phyloP scores from a whole-genome alignment of 345 rosid genomes.

The Pistacia atlantica region DNA sequence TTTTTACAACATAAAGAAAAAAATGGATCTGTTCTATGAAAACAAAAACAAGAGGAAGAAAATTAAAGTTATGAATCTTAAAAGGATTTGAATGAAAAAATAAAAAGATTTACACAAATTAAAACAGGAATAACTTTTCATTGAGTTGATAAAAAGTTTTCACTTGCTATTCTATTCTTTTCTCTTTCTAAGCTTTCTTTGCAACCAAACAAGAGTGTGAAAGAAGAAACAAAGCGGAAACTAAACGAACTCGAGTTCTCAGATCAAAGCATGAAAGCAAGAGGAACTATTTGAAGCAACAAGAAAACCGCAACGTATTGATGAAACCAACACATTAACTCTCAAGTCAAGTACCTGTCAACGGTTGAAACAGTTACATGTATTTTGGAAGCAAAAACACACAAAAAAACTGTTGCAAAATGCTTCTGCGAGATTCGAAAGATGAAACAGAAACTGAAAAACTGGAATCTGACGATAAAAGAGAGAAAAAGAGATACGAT shows the following conservation, averaged over 20 bases:
- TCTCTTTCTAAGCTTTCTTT: slow-evolving; percentile 21
- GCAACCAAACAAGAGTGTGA: slow-evolving; percentile 20
- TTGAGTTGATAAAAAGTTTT: slow-evolving; percentile 4
- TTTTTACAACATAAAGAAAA: background rate
- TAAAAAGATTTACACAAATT: background rate
- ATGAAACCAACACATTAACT: slow-evolving; percentile 13
- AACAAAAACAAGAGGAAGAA: background rate
- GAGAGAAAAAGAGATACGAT: background rate
- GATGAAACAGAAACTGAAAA: slow-evolving; percentile 4
- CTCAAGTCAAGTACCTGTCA: slow-evolving; percentile 2
- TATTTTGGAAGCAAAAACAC: background rate
- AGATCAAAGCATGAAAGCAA: slow-evolving; percentile 8
- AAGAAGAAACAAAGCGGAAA: background rate
- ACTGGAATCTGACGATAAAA: slow-evolving; percentile 12
- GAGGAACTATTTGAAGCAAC: background rate
- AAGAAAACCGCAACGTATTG: slow-evolving; percentile 4
- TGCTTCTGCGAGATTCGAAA: background rate
- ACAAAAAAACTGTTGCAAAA: background rate
- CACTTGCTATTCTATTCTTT: background rate
- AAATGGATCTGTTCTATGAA: background rate
- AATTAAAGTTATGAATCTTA: background rate
- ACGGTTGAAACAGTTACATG: slow-evolving; percentile 23
- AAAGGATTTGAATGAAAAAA: background rate
- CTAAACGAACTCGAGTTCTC: background rate
- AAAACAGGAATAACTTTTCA: slow-evolving; percentile 17